These are phyloP conservation scores for Globisporangium apiculatum DNA, from an alignment of 352 stramenopile species.

Conservation along the genomic window DNA sequence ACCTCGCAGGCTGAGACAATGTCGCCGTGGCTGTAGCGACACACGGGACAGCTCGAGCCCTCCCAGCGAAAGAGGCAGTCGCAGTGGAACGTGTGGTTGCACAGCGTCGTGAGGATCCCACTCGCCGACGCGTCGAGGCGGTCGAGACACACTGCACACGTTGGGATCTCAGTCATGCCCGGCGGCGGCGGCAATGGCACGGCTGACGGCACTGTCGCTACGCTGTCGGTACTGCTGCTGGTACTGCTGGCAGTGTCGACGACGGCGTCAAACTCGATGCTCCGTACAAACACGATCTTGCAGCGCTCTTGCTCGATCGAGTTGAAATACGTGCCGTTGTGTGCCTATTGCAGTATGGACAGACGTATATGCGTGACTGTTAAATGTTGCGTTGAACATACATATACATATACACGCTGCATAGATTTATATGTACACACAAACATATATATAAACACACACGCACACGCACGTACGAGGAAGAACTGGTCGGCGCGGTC, in stretches of 20 bases:
- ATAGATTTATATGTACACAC: no score
- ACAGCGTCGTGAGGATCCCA: constrained; percentile 94
- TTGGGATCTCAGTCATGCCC: constrained; percentile 85
- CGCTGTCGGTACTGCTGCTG: background rate
- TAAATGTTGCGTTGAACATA: no score
- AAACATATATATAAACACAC: no score
- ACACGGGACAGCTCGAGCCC: constrained; percentile 95
- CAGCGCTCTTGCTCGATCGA: constrained; percentile 88
- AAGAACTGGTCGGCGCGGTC: constrained; percentile 83
- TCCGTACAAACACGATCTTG: constrained; percentile 87
- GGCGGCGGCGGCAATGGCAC: constrained; percentile 32
- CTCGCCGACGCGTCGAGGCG: constrained; percentile 78
- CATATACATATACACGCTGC: no score
- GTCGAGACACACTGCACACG: constrained; percentile 90
- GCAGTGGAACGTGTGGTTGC: constrained; percentile 98
- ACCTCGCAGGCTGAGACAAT: constrained; percentile 90
- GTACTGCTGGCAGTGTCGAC: constrained; percentile 11
- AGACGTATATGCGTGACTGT: background rate
- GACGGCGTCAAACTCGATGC: constrained; percentile 77
- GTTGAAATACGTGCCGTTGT: constrained; percentile 90
- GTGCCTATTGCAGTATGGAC: constrained; percentile 25
- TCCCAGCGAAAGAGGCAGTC: constrained; percentile 94
- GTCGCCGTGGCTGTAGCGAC: constrained; percentile 94
- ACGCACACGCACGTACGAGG: constrained; percentile 13
- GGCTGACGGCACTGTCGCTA: background rate